Conservation (phyloP, 129 eudicot species). For the Tanacetum coccineum region DNA sequence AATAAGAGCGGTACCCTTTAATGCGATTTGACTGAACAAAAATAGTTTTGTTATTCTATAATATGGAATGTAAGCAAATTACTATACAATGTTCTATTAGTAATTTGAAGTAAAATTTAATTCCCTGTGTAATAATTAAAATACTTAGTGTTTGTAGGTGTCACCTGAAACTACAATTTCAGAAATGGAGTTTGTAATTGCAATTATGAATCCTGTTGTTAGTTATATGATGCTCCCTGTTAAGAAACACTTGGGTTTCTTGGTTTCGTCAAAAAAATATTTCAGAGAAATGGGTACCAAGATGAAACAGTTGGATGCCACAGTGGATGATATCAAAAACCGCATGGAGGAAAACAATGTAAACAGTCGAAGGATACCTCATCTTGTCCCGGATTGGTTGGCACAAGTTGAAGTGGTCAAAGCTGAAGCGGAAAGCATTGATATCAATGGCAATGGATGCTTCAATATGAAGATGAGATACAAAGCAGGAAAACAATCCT, state of each 20-base stretch:
- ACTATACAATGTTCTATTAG: no score
- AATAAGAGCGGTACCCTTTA: no score
- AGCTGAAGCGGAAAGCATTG: background rate
- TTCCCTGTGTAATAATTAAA: no score
- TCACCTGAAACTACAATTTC: no score
- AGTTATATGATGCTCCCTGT: background rate
- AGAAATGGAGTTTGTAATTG: background rate
- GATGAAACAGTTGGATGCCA: background rate
- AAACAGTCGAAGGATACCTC: background rate
- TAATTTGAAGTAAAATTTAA: no score
- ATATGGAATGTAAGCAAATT: no score
- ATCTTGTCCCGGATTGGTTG: background rate
- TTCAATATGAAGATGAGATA: background rate
- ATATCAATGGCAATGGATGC: background rate
- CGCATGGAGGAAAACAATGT: background rate
- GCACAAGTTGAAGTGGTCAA: background rate
- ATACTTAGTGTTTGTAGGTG: no score
- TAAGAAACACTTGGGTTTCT: background rate
- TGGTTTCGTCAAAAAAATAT: background rate
- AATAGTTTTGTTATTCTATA: no score
- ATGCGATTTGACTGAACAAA: no score
- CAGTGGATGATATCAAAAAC: background rate
- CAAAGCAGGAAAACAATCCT: background rate
- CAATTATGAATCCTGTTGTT: background rate
- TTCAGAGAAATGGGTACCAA: background rate